phyloP scores from a whole-genome alignment of 2,329 filamentous ascomycete genomes.

The Chaetomiaceae sp. region DNA sequence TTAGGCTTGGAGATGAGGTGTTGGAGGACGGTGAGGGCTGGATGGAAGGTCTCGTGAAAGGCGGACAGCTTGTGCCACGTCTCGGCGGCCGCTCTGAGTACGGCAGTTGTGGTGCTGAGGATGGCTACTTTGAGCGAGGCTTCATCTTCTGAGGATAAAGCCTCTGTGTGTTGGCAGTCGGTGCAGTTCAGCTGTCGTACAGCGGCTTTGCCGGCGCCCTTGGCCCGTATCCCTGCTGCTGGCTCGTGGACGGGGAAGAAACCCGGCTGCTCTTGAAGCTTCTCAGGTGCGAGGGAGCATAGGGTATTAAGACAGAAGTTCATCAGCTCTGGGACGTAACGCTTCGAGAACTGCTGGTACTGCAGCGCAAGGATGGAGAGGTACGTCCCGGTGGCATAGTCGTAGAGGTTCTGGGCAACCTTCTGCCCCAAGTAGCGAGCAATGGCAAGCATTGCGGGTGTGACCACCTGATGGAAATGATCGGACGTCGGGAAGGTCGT shows the following conservation, averaged over 20 bases:
- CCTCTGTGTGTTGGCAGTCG: conserved; percentile 42
- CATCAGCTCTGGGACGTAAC: conserved; percentile 83
- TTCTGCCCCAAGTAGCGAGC: conserved; percentile 76
- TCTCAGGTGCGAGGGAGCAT: conserved; percentile 55
- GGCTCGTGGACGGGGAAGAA: conserved; percentile 58
- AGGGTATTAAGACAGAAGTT: conserved; percentile 75
- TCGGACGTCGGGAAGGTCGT: conserved; percentile 91
- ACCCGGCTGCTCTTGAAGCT: conserved; percentile 41
- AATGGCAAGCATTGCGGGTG: conserved; percentile 82
- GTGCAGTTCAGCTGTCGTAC: conserved; percentile 52
- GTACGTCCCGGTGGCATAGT: conserved; percentile 70
- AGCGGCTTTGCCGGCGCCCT: conserved; percentile 34
- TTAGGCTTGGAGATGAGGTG: conserved; percentile 53
- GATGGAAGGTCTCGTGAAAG: conserved; percentile 73
- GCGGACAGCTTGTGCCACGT: conserved; percentile 68
- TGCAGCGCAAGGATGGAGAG: conserved; percentile 72
- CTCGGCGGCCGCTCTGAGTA: conserved; percentile 63
- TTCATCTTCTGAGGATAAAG: conserved; percentile 28
- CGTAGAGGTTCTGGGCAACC: conserved; percentile 56
- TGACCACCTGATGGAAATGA: conserved; percentile 93
- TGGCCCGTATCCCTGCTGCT: conserved; percentile 44
- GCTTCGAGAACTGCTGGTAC: conserved; percentile 76
- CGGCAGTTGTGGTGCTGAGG: conserved; percentile 54
- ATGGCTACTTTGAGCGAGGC: conserved; percentile 49
- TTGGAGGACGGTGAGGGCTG: conserved; percentile 51